Evolutionary conservation across 306 rosid genomes (phyloP).

Genomic region (Trichosanthes truncata): DNA sequence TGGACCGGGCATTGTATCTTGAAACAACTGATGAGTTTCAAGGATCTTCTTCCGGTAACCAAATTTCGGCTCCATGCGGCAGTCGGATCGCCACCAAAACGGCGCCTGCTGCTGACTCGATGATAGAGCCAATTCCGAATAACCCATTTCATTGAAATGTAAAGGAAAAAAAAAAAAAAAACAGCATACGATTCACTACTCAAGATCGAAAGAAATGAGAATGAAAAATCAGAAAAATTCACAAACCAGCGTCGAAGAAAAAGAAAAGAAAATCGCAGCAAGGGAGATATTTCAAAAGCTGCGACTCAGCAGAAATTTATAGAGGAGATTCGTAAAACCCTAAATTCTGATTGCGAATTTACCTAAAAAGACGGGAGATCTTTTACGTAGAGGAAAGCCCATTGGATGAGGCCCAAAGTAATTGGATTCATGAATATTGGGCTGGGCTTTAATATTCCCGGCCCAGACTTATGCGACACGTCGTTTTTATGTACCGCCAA

Average conservation of each 20-base stretch:
- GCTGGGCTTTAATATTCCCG: background rate
- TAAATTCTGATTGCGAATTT: background rate
- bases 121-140: constrained; percentile 27
- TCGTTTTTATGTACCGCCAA: background rate
- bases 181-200: background rate
- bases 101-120: constrained; percentile 77
- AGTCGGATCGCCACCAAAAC: constrained; percentile 37
- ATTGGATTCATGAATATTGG: background rate
- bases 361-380: background rate
- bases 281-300: background rate
- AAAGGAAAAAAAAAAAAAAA: background rate
- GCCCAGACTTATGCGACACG: background rate
- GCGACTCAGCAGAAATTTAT: background rate
- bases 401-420: background rate
- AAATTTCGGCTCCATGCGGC: constrained; percentile 79
- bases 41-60: constrained; percentile 52
- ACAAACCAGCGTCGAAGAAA: background rate
- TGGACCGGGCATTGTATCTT: constrained; percentile 39
- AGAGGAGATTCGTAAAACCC: background rate
- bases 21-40: constrained; percentile 32
- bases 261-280: background rate
- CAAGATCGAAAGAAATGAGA: background rate
- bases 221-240: no score
- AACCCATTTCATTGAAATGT: background rate
- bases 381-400: background rate